Base-by-base conservation (phyloP, 306 rosid genomes). In the Castanea crenata region DNA sequence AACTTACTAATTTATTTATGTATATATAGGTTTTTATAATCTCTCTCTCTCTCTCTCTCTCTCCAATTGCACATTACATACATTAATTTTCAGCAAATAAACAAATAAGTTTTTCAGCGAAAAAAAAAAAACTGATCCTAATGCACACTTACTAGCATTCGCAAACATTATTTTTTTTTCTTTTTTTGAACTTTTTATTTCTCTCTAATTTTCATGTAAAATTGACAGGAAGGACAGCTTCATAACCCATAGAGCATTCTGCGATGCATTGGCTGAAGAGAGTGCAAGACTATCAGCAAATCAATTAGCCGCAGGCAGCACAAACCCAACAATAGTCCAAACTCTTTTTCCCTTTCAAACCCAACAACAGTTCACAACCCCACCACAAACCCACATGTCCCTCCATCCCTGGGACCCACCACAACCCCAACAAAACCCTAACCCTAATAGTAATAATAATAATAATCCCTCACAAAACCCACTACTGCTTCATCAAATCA, bases 251-350 rank as follows among this genome's bases (percentile, higher is more conserved):
- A 87, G 98, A 86, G 99, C 99, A 55, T 96, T 93, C 69, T 96
- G 99, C 71, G 98, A 95, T 84, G 98, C 98, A 34, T 80, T 95
- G 76, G 99, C 99, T 11, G 94, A 95, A 87, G 99, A 95, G 77
- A 95, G 92, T 84, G 97, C 96, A 54, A 87, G 96, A 81, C 34
- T 93, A 27, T 78, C 89, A 1, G 93, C 89, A 78, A 87, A 82
- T 83, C 94, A 88, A 21, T 29, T 87, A 73, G 62, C 81, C 46
- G 8, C 46, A 8, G 46, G 46, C 68, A 57, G 54, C 73, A 32
- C 83, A 62, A 86, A 83, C 82, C 74, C 77, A 51, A 11, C 76
- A 4, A 20, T 80, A 41, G 0, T 41, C 46, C 46, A 41, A 9
- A 80, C 94, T 69, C 92, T 95, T 79, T 87, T 89, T 81, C 93